These are phyloP conservation scores for Fusarium papillatum DNA, from an alignment of 2,329 filamentous ascomycete species.

Conservation along the genomic window DNA sequence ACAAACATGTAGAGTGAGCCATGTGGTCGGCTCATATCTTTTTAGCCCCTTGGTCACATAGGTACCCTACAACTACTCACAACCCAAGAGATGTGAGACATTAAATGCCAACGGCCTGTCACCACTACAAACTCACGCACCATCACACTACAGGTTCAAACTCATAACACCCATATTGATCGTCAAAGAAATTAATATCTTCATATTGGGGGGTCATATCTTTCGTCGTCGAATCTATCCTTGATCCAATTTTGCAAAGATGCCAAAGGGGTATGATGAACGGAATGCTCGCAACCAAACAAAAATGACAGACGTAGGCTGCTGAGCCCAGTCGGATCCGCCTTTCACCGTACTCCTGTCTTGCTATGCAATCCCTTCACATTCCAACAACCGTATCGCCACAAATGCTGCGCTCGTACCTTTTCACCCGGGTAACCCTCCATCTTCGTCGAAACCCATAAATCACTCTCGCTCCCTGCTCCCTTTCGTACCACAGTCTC, in stretches of 20 bases:
- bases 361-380: constrained; percentile 47
- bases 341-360: constrained; percentile 45
- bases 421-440: constrained; percentile 38
- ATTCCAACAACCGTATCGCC: constrained; percentile 47
- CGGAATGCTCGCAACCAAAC: constrained; percentile 45
- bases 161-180: neutral
- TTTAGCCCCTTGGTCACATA: no score
- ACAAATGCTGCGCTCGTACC: constrained; percentile 41
- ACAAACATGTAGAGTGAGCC: no score
- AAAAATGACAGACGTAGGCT: constrained; percentile 38
- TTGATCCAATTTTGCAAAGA: constrained; percentile 45
- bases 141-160: neutral
- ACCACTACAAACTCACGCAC: neutral
- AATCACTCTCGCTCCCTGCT: constrained; percentile 30
- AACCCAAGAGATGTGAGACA: neutral
- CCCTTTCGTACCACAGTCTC: constrained; percentile 18
- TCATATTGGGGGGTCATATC: constrained; percentile 39
- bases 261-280: constrained; percentile 46
- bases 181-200: constrained; percentile 34
- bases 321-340: constrained; percentile 33
- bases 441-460: constrained; percentile 25
- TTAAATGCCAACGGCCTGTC: neutral
- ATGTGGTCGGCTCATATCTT: no score
- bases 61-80: no score
- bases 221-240: constrained; percentile 45